Base-by-base conservation (phyloP, 2,329 filamentous ascomycete genomes). In the Elsinoe fawcettii region DNA sequence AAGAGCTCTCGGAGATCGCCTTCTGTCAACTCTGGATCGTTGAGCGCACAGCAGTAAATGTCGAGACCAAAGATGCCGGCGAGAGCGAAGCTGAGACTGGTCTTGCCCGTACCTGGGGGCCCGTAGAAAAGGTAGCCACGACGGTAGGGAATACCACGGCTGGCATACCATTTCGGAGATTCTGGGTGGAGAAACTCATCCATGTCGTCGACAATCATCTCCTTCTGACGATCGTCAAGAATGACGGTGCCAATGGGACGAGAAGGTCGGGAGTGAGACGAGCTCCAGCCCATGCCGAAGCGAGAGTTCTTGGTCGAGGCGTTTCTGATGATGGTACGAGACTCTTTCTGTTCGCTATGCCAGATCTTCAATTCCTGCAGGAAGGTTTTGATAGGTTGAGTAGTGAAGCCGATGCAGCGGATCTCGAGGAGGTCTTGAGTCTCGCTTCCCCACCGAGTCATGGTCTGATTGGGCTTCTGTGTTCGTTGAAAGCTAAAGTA, bases 61-160 rank as follows among this genome's bases (percentile, higher is more conserved):
- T 73, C 69, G 1, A 78, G 64, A 2, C 74, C 74, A 56, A 77
- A 78, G 34, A 77, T 69, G 1, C 75, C 74, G 9, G 75, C 75
- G 1, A 77, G 63, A 0, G 76, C 74, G 56, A 71, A 71, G 16
- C 63, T 66, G 30, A 73, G 58, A 57, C 64, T 66, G 3, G 70
- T 70, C 63, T 72, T 72, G 11, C 70, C 70, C 0, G 69, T 71
- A 0, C 70, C 70, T 1, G 70, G 70, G 0, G 88, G 88, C 0
- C 90, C 90, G 62, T 91, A 77, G 14, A 95, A 82, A 0, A 95
- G 79, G 65, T 93, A 95, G 0, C 90, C 90, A 3, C 90, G 80
- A 12, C 90, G 81, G 68, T 95, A 95, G 0, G 90, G 90, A 27
- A 95, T 92, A 0, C 90, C 90, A 5, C 89, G 80, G 63, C 88